A percentile compares a stretch with the other conserved stretches of the same genome.
These are phyloP conservation scores for Pholiota molesta DNA, from an alignment of 768 basidiomycete genomes.

Conservation along the genomic window DNA sequence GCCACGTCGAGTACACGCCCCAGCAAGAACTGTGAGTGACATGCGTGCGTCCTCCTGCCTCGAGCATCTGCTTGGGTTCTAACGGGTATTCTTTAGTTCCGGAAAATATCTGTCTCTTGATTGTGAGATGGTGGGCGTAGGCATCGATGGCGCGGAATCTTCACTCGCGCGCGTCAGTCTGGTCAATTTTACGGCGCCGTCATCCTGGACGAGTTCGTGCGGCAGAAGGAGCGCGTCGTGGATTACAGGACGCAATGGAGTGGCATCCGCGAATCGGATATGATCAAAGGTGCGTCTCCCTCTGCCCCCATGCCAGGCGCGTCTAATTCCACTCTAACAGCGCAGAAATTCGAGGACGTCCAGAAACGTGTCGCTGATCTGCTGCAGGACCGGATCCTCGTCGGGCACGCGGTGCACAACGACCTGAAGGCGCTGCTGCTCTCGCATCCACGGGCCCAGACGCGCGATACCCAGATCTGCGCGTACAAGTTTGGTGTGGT, in stretches of 20 bases:
- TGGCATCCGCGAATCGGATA: constrained; percentile 77
- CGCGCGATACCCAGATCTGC: constrained; percentile 71
- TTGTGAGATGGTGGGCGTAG: constrained; percentile 99
- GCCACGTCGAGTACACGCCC: constrained; percentile 41
- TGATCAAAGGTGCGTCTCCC: constrained; percentile 58
- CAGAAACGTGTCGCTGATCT: constrained; percentile 79
- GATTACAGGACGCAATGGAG: constrained; percentile 93
- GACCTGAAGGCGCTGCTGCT: constrained; percentile 83
- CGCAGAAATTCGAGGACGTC: constrained; percentile 76
- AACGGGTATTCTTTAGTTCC: constrained; percentile 34
- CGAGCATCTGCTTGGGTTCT: not conserved
- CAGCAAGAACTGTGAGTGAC: constrained; percentile 50
- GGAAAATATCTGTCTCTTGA: constrained; percentile 85
- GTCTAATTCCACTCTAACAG: constrained; percentile 35
- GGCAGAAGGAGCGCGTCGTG: constrained; percentile 83
- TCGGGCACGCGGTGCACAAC: constrained; percentile 92
- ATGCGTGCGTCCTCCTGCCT: not conserved
- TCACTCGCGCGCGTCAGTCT: constrained; percentile 87
- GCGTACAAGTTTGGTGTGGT: constrained; percentile 61
- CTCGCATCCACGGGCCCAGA: constrained; percentile 65
- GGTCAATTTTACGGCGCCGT: constrained; percentile 86
- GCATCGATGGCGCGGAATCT: constrained; percentile 78
- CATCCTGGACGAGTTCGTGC: constrained; percentile 83
- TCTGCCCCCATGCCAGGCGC: not conserved
- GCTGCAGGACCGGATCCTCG: constrained; percentile 74